Evolutionary conservation across 2,329 filamentous ascomycete genomes (phyloP), one percentile per base, ranked within the genome.

Genomic region (Pseudogymnoascus sp.): DNA sequence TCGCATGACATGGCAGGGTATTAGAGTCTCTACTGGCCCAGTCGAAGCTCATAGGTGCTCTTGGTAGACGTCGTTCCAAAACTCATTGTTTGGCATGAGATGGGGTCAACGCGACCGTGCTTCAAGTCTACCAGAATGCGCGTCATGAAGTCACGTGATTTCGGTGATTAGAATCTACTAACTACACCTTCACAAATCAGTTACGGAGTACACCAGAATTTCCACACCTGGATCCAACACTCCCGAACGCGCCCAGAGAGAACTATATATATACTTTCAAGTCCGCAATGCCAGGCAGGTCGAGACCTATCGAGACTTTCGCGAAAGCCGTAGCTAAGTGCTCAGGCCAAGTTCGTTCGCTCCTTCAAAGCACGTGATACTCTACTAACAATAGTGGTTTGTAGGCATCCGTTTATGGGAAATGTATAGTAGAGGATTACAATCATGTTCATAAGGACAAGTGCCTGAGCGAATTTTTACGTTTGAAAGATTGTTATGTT

Each of bases 361-460:
- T 58, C 39, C 30, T 60, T 62, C 14, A 64, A 58, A 16, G 36
- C 16, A 14, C 61, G 42, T 62, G 22, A 42, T 6, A 33, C 12
- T 3, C 14, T 16, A 8, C 19, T 35, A 28, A 45, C 14, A 36
- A 62, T 28, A 25, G 19, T 41, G 22, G 19, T 25, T 59, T 58
- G 25, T 66, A 97, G 93, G 89, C 91, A 60, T 82, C 91, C 2
- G 80, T 84, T 11, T 99, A 97, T 72, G 94, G 93, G 67, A 92
- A 92, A 79, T 99, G 94, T 73, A 87, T 99, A 66, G 83, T 93
- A 60, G 84, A 85, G 39, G 93, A 97, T 72, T 97, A 96, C 76
- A 93, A 93, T 72, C 85, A 91, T 3, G 85, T 96, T 2, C 84
- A 92, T 69, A 96, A 96, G 72, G 91, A 97, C 72, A 94, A 94